Evolutionary conservation across 2,329 filamentous ascomycete species (phyloP).

Genomic region (Blastomyces percursus): DNA sequence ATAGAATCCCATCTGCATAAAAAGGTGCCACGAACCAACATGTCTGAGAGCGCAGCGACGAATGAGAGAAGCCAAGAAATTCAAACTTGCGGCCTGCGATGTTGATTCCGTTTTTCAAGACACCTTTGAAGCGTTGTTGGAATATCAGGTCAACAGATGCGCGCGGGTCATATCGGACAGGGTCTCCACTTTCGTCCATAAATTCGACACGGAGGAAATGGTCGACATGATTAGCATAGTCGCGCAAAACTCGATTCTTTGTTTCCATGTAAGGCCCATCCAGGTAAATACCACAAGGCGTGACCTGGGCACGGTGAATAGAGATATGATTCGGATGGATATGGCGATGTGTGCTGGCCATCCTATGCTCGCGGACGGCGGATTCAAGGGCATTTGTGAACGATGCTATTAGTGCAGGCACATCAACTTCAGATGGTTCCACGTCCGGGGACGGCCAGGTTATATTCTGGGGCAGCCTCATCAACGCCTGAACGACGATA

Average conservation of each 20-base stretch:
- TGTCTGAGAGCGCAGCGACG: slow-evolving; percentile 59
- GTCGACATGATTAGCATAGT: slow-evolving; percentile 48
- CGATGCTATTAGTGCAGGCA: slow-evolving; percentile 32
- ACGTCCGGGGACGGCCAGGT: slow-evolving; percentile 44
- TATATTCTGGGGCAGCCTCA: slow-evolving; percentile 43
- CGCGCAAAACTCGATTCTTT: slow-evolving; percentile 60
- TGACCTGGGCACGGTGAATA: slow-evolving; percentile 49
- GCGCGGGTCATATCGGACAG: slow-evolving; percentile 47
- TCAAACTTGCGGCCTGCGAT: slow-evolving; percentile 53
- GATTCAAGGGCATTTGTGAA: slow-evolving; percentile 18
- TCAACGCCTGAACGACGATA: slow-evolving; percentile 39
- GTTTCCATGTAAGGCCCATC: slow-evolving; percentile 47
- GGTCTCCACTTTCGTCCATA: slow-evolving; percentile 59
- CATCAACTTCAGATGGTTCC: slow-evolving; percentile 34
- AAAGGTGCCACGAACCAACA: slow-evolving; percentile 51
- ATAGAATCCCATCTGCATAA: slow-evolving; percentile 19
- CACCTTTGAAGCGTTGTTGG: slow-evolving; percentile 48
- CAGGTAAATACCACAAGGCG: slow-evolving; percentile 45
- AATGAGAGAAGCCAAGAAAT: slow-evolving; percentile 72
- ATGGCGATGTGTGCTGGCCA: slow-evolving; percentile 1
- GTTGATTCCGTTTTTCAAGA: slow-evolving; percentile 49
- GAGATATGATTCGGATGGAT: slow-evolving; percentile 33
- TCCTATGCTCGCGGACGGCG: background rate
- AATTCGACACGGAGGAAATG: slow-evolving; percentile 62
- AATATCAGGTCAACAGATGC: slow-evolving; percentile 42